These are phyloP conservation scores for Quercus wislizeni DNA, from an alignment of 306 rosid genomes.

Conservation along the genomic window DNA sequence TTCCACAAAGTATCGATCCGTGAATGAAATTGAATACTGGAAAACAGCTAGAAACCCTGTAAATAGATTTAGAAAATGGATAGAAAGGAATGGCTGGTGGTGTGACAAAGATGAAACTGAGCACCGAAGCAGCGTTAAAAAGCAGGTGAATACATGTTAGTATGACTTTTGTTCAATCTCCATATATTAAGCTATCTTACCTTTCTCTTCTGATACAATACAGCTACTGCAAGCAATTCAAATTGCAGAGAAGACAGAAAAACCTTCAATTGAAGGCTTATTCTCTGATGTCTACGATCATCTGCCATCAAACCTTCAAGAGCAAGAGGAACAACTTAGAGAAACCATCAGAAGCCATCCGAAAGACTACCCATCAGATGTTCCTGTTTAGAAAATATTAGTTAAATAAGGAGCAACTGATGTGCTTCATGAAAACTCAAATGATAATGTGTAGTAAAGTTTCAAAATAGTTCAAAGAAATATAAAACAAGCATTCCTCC, in stretches of 20 bases:
- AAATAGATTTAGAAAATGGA: slow-evolving; percentile 60
- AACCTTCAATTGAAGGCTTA: slow-evolving; percentile 53
- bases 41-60: slow-evolving; percentile 56
- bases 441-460: background rate
- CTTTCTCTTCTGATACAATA: slow-evolving; percentile 8
- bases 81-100: slow-evolving; percentile 60
- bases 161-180: background rate
- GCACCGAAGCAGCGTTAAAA: slow-evolving; percentile 49
- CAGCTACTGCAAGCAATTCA: slow-evolving; percentile 59
- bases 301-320: slow-evolving; percentile 53
- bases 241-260: slow-evolving; percentile 61
- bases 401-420: background rate
- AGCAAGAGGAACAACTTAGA: slow-evolving; percentile 53
- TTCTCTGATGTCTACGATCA: slow-evolving; percentile 63
- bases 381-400: slow-evolving; percentile 42
- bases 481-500: background rate
- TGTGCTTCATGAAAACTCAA: background rate
- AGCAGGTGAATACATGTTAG: slow-evolving; percentile 40
- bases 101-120: slow-evolving; percentile 41
- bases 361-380: slow-evolving; percentile 58
- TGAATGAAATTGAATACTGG: slow-evolving; percentile 66
- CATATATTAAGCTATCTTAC: background rate
- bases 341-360: slow-evolving; percentile 40
- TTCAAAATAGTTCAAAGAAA: background rate
- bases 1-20: slow-evolving; percentile 61